Evolutionary conservation across 352 stramenopile species (phyloP).

Genomic region (Phytophthora niederhauseri): DNA sequence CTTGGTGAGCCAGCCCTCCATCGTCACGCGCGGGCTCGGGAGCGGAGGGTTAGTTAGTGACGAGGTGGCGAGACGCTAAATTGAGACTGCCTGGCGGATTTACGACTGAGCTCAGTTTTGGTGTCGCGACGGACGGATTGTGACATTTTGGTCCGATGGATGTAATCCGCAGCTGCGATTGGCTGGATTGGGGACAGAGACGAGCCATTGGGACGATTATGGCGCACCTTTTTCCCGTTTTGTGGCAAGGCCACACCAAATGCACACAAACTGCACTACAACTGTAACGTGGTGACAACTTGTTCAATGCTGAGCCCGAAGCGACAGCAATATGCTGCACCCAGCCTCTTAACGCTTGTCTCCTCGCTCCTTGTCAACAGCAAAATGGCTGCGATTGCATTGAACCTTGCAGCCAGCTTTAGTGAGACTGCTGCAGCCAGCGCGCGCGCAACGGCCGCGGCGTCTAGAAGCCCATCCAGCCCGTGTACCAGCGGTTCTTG

Average conservation of each 20-base stretch:
- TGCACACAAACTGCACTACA: slow-evolving; percentile 17
- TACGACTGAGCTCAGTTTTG: slow-evolving; percentile 23
- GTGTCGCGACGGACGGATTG: slow-evolving; percentile 1
- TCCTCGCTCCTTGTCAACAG: background rate
- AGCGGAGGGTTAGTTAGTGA: background rate
- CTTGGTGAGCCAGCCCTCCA: slow-evolving; percentile 91
- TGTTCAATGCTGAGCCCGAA: slow-evolving; percentile 10
- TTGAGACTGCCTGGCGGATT: slow-evolving; percentile 20
- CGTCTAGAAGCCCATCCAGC: slow-evolving; percentile 82
- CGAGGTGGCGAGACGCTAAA: background rate
- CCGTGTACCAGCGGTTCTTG: slow-evolving; percentile 91
- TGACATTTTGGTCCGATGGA: slow-evolving; percentile 24
- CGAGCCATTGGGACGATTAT: slow-evolving; percentile 3
- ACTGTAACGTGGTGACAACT: slow-evolving; percentile 16
- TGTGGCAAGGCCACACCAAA: slow-evolving; percentile 14
- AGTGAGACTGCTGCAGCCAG: background rate
- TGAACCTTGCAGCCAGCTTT: background rate
- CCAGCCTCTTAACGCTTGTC: background rate
- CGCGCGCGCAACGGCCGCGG: background rate
- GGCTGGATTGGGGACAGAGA: slow-evolving; percentile 19
- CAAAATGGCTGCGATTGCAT: slow-evolving; percentile 3
- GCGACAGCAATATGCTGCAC: too few relatives aligned
- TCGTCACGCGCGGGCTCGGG: slow-evolving; percentile 28
- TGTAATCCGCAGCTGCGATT: slow-evolving; percentile 27
- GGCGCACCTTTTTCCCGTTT: slow-evolving; percentile 1